A percentile compares a stretch with the other conserved stretches of the same genome.
Evolutionary conservation across 108 stramenopile genomes (phyloP).

Genomic region (Cyclotella kingstonii): DNA sequence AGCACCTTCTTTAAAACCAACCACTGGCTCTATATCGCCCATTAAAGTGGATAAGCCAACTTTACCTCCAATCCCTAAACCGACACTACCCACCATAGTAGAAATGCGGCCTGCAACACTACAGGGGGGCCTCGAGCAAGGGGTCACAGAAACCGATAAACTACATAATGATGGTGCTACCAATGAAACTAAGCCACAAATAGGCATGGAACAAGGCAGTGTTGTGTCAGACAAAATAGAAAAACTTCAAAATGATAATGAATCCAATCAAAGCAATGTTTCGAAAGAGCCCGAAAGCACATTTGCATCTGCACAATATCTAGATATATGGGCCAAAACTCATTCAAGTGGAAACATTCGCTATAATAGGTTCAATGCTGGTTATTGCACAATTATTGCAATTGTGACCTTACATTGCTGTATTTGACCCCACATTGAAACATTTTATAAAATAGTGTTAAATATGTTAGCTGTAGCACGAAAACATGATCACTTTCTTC

Average conservation of each 20-base stretch:
- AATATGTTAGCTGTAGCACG: too few relatives aligned
- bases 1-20: constrained; percentile 5
- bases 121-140: not conserved
- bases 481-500: too few relatives aligned
- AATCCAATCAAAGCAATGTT: too few relatives aligned
- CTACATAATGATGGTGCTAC: not conserved
- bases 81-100: constrained; percentile 17
- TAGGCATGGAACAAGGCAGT: too few relatives aligned
- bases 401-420: too few relatives aligned
- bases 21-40: not conserved
- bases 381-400: too few relatives aligned
- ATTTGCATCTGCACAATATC: constrained; percentile 5
- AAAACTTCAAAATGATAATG: too few relatives aligned
- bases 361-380: not conserved
- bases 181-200: too few relatives aligned
- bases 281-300: not conserved
- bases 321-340: not conserved
- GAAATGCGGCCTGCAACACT: constrained; percentile 2
- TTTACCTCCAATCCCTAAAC: constrained; percentile 17
- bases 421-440: not conserved
- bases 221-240: too few relatives aligned
- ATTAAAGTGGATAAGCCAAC: constrained; percentile 4
- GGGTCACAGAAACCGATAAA: constrained; percentile 2
- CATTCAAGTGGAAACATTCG: not conserved
- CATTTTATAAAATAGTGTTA: too few relatives aligned